Base-by-base conservation (phyloP, 1,139 yeast genomes). In the Protomyces macrosporus region DNA sequence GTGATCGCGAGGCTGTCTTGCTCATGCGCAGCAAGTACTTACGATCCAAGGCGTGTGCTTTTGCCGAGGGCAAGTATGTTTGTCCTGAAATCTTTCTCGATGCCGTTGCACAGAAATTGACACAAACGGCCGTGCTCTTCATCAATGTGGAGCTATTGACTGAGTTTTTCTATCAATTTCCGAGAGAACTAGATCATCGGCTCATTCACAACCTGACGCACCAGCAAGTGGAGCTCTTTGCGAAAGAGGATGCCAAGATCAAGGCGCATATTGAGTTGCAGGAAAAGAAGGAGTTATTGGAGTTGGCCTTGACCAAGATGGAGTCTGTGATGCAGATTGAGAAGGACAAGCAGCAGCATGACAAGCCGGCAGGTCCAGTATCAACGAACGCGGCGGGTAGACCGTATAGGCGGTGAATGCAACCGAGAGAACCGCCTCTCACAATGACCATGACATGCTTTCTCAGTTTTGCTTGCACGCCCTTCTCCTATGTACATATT, bases 41-140 rank as follows among this genome's bases (percentile, higher is more conserved):
- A 64, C 88, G 87, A 72, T 84, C 87, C 36, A 84, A 87, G 33
- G 83, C 84, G 69, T 93, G 98, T 77, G 84, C 84, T 70, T 79
- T 81, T 67, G 88, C 88, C 71, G 90, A 84, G 58, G 89, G 87
- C 74, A 91, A 89, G 75, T 90, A 86, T 73, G 87, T 86, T 70
- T 95, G 99, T 73, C 98, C 98, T 0, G 98, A 95, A 74, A 82
- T 91, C 4, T 95, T 91, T 70, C 78, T 93, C 73, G 96, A 90
- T 72, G 96, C 91, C 2, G 97, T 93, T 4, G 87, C 95, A 54
- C 91, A 90, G 65, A 95, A 95, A 74, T 78, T 95, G 50, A 88
- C 97, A 0, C 87, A 91, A 10, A 95, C 98, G 0, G 95, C 98
- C 0, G 95, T 95, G 2, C 77, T 95, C 67, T 95, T 95, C 71